Conservation (phyloP, 495 filamentous ascomycete species). For the Penicillium soppii region DNA sequence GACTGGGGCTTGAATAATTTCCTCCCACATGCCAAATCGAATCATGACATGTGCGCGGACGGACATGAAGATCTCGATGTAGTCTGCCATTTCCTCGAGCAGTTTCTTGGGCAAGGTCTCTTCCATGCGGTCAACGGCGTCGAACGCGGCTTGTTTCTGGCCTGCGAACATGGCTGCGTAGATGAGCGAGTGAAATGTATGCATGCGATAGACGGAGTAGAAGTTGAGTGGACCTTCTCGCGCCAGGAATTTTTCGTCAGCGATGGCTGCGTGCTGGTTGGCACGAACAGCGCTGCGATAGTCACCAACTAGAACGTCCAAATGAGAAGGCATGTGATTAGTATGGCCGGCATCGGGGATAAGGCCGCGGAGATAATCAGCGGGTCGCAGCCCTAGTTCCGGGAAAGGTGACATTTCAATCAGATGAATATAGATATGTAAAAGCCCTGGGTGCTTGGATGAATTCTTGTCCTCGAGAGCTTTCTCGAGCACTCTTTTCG, state of each 20-base stretch:
- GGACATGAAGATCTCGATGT: slow-evolving; percentile 59
- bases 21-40: slow-evolving; percentile 64
- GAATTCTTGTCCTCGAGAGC: slow-evolving; percentile 37
- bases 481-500: slow-evolving; percentile 54
- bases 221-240: slow-evolving; percentile 54
- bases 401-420: slow-evolving; percentile 67
- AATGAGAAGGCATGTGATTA: slow-evolving; percentile 66
- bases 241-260: slow-evolving; percentile 57
- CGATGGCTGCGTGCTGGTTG: slow-evolving; percentile 54
- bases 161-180: slow-evolving; percentile 71
- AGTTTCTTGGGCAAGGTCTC: slow-evolving; percentile 51
- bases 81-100: slow-evolving; percentile 64
- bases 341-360: slow-evolving; percentile 64
- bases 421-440: slow-evolving; percentile 68
- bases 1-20: slow-evolving; percentile 46
- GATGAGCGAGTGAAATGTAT: slow-evolving; percentile 63
- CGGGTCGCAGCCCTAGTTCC: slow-evolving; percentile 51
- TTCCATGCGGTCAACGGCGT: slow-evolving; percentile 52
- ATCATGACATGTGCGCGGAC: slow-evolving; percentile 61
- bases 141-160: slow-evolving; percentile 49
- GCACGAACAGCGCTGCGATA: slow-evolving; percentile 57
- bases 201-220: slow-evolving; percentile 63
- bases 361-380: slow-evolving; percentile 57
- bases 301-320: slow-evolving; percentile 64
- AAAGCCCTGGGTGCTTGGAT: slow-evolving; percentile 54